Base-by-base conservation (phyloP, 2,329 filamentous ascomycete species). In the Epichloe uncinata region DNA sequence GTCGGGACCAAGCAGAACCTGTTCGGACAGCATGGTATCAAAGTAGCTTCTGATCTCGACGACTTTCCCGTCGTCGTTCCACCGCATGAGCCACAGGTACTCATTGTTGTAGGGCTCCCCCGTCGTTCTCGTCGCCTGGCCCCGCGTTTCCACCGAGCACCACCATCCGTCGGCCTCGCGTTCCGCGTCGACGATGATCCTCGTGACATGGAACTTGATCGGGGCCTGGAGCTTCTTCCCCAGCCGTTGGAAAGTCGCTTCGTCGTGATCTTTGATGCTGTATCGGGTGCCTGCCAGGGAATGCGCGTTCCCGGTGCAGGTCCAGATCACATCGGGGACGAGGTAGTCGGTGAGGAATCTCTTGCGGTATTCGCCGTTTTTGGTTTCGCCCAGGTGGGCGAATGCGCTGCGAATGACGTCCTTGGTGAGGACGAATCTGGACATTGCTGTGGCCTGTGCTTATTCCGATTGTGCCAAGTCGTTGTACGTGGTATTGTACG, bases 91-190 rank as follows among this genome's bases (percentile, higher is more conserved):
- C 57, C 56, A 58, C 8, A 55, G 16, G 42, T 59, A 59, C 49
- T 59, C 58, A 34, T 61, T 58, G 47, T 58, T 53, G 42, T 61
- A 61, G 12, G 47, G 30, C 48, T 54, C 36, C 57, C 58, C 58
- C 7, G 50, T 53, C 35, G 49, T 54, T 26, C 56, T 50, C 40
- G 50, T 55, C 16, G 58, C 54, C 45, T 58, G 53, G 5, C 57
- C 57, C 45, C 30, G 30, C 11, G 51, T 49, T 48, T 60, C 57
- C 13, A 61, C 52, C 33, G 52, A 50, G 11, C 55, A 58, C 58
- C 57, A 61, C 54, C 55, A 56, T 3, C 55, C 57, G n/a, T 57
- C 58, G 2, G 49, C 40, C 16, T 47, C 50, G 15, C 46, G 49
- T 34, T 58, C 57, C 3, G 42, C 47, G 36, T 61, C 57, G 26